These are phyloP conservation scores for Rhizopus arrhizus DNA, from an alignment of 371 early-diverging fungal species.

Conservation along the genomic window DNA sequence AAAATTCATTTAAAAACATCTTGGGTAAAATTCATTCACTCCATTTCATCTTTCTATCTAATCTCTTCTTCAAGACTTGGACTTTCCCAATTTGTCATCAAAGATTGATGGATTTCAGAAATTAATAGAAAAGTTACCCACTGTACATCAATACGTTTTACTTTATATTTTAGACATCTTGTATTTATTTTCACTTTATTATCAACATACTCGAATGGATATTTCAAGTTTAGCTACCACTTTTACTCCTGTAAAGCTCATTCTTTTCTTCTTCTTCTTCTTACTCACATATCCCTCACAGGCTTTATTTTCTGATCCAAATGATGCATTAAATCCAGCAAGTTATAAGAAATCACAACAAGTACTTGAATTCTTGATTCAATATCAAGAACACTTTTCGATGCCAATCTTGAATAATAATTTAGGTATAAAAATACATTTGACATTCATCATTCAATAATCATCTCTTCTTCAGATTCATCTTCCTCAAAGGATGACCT, in stretches of 20 bases:
- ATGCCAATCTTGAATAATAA: conserved; percentile 19
- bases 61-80: conserved; percentile 20
- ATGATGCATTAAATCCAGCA: conserved; percentile 56
- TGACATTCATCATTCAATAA: neutral
- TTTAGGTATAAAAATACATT: neutral
- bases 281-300: conserved; percentile 4
- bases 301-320: conserved; percentile 59
- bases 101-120: conserved; percentile 57
- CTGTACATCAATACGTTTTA: conserved; percentile 57
- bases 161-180: conserved; percentile 64
- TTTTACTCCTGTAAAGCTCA: conserved; percentile 58
- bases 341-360: conserved; percentile 61
- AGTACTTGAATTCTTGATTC: conserved; percentile 61
- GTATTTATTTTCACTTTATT: conserved; percentile 52
- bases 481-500: neutral
- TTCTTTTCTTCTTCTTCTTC: neutral
- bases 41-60: neutral
- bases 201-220: conserved; percentile 60
- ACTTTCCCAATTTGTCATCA: conserved; percentile 39
- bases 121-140: conserved; percentile 54
- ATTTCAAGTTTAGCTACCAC: conserved; percentile 59
- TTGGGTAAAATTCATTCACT: conserved; percentile 41
- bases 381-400: conserved; percentile 38
- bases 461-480: too few relatives aligned
- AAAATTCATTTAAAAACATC: conserved; percentile 54